Conservation (phyloP, 169 alveolate species). For the Cyclospora cayetanensis region DNA sequence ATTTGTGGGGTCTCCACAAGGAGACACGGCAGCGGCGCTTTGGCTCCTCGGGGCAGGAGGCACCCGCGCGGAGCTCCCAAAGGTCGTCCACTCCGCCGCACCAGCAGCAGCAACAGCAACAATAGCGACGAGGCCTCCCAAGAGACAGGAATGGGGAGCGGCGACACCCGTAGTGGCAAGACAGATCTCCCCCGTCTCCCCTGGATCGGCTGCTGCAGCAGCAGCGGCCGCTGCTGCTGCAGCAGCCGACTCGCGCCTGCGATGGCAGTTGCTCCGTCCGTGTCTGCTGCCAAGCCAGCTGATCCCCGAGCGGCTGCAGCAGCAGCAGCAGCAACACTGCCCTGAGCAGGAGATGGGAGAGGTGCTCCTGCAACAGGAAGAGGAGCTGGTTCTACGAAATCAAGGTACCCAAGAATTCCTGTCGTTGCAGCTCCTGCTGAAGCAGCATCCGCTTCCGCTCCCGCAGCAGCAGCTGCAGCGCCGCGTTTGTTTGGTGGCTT, state of each 20-base stretch:
- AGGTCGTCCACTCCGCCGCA: background rate
- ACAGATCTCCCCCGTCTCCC: background rate
- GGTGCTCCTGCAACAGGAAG: constrained; percentile 29
- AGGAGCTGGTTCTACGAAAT: background rate
- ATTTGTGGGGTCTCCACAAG: background rate
- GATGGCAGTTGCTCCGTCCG: constrained; percentile 35
- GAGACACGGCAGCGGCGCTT: background rate
- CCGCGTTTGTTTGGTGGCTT: background rate
- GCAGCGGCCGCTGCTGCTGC: constrained; percentile 1
- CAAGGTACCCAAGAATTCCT: background rate
- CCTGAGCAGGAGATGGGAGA: background rate
- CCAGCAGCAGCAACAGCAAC: constrained; percentile 1
- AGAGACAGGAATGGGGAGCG: background rate
- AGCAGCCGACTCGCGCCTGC: background rate
- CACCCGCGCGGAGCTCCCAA: background rate
- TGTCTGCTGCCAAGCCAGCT: background rate
- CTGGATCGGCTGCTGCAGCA: constrained; percentile 29
- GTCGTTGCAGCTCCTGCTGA: constrained; percentile 20
- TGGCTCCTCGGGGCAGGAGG: constrained; percentile 15
- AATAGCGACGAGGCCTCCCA: background rate
- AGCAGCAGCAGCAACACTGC: background rate
- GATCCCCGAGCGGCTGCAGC: constrained; percentile 14
- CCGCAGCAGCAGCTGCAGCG: background rate
- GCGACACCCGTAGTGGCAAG: background rate
- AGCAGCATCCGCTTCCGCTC: background rate